phyloP scores from a whole-genome alignment of 768 basidiomycete genomes.

The Hortiboletus flavorubellus region DNA sequence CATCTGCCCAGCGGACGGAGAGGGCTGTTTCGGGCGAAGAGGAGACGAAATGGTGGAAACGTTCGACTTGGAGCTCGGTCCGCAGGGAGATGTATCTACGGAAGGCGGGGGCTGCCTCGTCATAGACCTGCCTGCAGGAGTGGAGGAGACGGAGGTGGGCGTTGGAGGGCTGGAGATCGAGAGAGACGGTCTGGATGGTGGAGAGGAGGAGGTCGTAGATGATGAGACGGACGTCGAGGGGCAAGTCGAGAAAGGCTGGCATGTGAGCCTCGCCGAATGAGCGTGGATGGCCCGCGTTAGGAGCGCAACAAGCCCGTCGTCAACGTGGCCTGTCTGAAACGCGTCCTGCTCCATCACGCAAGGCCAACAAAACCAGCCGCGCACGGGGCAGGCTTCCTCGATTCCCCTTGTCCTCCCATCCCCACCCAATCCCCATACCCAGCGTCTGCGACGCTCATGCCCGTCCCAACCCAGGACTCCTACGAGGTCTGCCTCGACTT shows the following conservation, averaged over 20 bases:
- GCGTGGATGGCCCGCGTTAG: conserved; percentile 31
- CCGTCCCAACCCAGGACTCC: conserved; percentile 47
- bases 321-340: conserved; percentile 29
- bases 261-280: conserved; percentile 23
- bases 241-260: conserved; percentile 24
- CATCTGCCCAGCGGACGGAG: conserved; percentile 27
- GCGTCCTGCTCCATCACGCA: conserved; percentile 28
- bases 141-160: too few relatives aligned
- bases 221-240: conserved; percentile 1
- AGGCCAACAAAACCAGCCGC: conserved; percentile 33
- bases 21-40: conserved; percentile 14
- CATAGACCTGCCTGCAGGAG: conserved; percentile 23
- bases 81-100: conserved; percentile 36
- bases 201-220: too few relatives aligned
- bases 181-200: too few relatives aligned
- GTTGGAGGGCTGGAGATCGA: conserved; percentile 20
- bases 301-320: conserved; percentile 23
- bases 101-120: conserved; percentile 31
- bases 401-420: conserved; percentile 14
- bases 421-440: conserved; percentile 11
- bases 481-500: conserved; percentile 70
- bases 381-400: conserved; percentile 25
- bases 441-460: conserved; percentile 42
- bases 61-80: conserved; percentile 36
- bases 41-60: conserved; percentile 20